These are phyloP conservation scores for Mycena pura DNA, from an alignment of 768 basidiomycete genomes.

Conservation along the genomic window DNA sequence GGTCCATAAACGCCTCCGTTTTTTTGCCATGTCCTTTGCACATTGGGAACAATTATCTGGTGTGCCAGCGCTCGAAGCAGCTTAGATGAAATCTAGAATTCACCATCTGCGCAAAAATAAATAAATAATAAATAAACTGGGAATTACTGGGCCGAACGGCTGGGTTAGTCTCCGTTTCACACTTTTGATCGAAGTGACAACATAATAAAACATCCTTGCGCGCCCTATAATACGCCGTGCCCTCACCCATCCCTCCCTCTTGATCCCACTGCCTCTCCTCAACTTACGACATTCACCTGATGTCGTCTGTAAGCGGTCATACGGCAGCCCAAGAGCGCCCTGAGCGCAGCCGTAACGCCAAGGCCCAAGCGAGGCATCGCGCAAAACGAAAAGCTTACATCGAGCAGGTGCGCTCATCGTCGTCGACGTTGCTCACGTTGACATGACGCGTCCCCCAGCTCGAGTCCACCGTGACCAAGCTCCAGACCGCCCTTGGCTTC, in stretches of 20 bases:
- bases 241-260: slow-evolving; percentile 43
- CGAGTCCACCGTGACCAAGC: slow-evolving; percentile 85
- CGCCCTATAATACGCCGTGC: slow-evolving; percentile 29
- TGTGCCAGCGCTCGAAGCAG: slow-evolving; percentile 17
- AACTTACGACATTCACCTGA: slow-evolving; percentile 58
- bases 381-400: slow-evolving; percentile 95
- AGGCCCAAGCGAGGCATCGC: slow-evolving; percentile 88
- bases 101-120: no score
- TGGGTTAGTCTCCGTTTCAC: slow-evolving; percentile 24
- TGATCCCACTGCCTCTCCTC: slow-evolving; percentile 59
- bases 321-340: slow-evolving; percentile 68
- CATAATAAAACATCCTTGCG: slow-evolving; percentile 26
- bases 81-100: slow-evolving; percentile 25
- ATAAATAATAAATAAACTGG: no score
- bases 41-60: no score
- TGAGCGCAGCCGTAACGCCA: slow-evolving; percentile 86
- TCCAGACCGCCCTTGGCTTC: slow-evolving; percentile 76
- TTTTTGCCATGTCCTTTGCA: no score
- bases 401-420: slow-evolving; percentile 66
- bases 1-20: background rate
- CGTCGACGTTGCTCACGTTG: background rate
- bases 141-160: slow-evolving; percentile 20
- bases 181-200: slow-evolving; percentile 25
- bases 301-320: slow-evolving; percentile 66
- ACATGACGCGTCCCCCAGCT: slow-evolving; percentile 56